Evolutionary conservation across 1,139 yeast genomes (phyloP).

Genomic region (Lodderomyces metapsilosis): DNA sequence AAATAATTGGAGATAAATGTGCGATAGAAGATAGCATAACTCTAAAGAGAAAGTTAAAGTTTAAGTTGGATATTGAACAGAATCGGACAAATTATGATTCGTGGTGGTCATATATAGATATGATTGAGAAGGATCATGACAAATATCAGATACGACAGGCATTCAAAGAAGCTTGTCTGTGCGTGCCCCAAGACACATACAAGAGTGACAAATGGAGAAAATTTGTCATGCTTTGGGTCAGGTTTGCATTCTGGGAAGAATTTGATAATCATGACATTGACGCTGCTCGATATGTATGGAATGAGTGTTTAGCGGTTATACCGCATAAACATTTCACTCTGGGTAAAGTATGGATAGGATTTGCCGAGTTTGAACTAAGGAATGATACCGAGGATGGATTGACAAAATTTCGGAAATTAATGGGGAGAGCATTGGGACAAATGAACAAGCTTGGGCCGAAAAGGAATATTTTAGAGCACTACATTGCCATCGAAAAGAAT

Average conservation of each 20-base stretch:
- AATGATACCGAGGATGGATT: slow-evolving; percentile 37
- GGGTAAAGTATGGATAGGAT: slow-evolving; percentile 71
- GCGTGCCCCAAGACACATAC: slow-evolving; percentile 36
- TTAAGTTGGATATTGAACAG: slow-evolving; percentile 27
- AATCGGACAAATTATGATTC: slow-evolving; percentile 65
- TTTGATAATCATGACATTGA: slow-evolving; percentile 41
- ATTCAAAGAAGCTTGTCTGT: slow-evolving; percentile 42
- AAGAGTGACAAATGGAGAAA: slow-evolving; percentile 63
- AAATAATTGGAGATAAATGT: slow-evolving; percentile 56
- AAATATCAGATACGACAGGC: slow-evolving; percentile 15
- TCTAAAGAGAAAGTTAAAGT: slow-evolving; percentile 49
- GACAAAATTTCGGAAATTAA: slow-evolving; percentile 57
- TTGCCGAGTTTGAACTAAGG: slow-evolving; percentile 74
- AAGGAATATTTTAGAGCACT: slow-evolving; percentile 56
- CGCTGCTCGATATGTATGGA: slow-evolving; percentile 52
- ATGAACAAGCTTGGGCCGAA: slow-evolving; percentile 48
- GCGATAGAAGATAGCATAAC: slow-evolving; percentile 53
- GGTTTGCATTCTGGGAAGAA: slow-evolving; percentile 67
- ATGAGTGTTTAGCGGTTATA: slow-evolving; percentile 44
- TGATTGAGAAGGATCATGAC: slow-evolving; percentile 29
- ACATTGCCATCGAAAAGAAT: slow-evolving; percentile 56
- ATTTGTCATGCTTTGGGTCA: slow-evolving; percentile 69
- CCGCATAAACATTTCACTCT: slow-evolving; percentile 65
- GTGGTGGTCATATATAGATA: slow-evolving; percentile 74
- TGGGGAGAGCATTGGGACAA: slow-evolving; percentile 72